These are phyloP conservation scores for Sclerotinia nivalis DNA, from an alignment of 2,329 filamentous ascomycete genomes.

Conservation along the genomic window DNA sequence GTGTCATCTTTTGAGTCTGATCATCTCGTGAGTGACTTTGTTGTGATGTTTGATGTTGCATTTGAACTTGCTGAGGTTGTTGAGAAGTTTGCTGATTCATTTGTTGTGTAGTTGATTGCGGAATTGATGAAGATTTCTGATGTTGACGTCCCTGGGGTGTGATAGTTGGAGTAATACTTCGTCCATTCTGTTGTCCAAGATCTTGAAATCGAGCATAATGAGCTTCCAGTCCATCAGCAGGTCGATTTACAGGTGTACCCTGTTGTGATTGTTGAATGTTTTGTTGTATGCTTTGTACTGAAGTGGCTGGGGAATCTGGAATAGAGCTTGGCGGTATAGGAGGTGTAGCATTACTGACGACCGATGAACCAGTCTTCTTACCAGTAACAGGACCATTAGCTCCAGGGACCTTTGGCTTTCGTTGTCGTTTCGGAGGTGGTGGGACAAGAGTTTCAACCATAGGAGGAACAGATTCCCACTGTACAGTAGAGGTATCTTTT, in stretches of 20 bases:
- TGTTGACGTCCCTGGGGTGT: conserved; percentile 36
- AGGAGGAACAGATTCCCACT: conserved; percentile 34
- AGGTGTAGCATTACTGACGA: conserved; percentile 37
- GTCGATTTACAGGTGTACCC: conserved; percentile 34
- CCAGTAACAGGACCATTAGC: conserved; percentile 32
- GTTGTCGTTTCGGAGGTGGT: conserved; percentile 45
- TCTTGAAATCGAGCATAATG: conserved; percentile 41
- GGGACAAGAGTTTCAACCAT: conserved; percentile 36
- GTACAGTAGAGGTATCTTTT: conserved; percentile 32
- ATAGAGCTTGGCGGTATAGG: conserved; percentile 36
- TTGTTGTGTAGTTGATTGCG: conserved; percentile 36
- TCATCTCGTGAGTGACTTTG: conserved; percentile 36
- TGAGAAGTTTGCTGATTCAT: conserved; percentile 28
- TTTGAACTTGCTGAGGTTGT: conserved; percentile 26
- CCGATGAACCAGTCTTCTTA: conserved; percentile 34
- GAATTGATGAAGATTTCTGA: conserved; percentile 31
- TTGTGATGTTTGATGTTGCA: conserved; percentile 35
- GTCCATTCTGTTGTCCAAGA: conserved; percentile 36
- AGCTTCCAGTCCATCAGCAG: conserved; percentile 41
- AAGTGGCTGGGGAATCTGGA: conserved; percentile 36
- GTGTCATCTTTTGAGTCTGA: conserved; percentile 31
- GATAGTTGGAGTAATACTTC: conserved; percentile 34
- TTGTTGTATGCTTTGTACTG: conserved; percentile 29
- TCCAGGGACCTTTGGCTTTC: conserved; percentile 43
- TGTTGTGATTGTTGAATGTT: conserved; percentile 7